Evolutionary conservation across 495 filamentous ascomycete genomes (phyloP).

Genomic region (Haplographium delicatum): DNA sequence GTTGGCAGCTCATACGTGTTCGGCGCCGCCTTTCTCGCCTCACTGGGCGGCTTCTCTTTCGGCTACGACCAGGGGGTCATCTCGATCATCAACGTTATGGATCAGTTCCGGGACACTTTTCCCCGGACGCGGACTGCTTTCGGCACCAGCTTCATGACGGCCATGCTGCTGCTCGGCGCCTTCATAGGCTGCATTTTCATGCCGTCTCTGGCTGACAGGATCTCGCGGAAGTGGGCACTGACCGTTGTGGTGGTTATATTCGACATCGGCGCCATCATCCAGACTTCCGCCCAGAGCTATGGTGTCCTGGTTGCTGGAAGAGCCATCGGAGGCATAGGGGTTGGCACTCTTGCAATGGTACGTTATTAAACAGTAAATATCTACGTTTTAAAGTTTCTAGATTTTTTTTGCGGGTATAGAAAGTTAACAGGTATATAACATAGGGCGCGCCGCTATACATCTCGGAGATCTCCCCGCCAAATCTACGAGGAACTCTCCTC

Average conservation of each 20-base stretch:
- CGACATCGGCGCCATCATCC: slow-evolving; percentile 21
- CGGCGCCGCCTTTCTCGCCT: no score
- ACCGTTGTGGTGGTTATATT: slow-evolving; percentile 21
- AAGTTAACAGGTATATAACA: neutral
- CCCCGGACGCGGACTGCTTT: slow-evolving; percentile 27
- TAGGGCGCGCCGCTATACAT: slow-evolving; percentile 21
- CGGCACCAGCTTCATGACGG: slow-evolving; percentile 35
- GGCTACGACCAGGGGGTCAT: slow-evolving; percentile 44
- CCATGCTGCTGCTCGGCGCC: slow-evolving; percentile 23
- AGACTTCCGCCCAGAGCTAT: slow-evolving; percentile 16
- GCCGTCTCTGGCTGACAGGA: slow-evolving; percentile 21
- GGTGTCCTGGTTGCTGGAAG: slow-evolving; percentile 21
- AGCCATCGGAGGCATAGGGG: slow-evolving; percentile 24
- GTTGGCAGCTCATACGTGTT: no score
- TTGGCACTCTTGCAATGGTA: slow-evolving; percentile 20
- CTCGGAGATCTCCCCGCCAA: slow-evolving; percentile 26
- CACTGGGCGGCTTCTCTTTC: slow-evolving; percentile 44
- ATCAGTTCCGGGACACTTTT: slow-evolving; percentile 38
- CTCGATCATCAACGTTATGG: slow-evolving; percentile 39
- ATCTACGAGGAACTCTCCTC: slow-evolving; percentile 23
- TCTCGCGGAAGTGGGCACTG: slow-evolving; percentile 22
- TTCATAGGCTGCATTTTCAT: slow-evolving; percentile 19
- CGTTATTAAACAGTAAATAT: slow-evolving; percentile 16
- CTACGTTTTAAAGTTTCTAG: neutral
- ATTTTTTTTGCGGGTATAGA: neutral